Base-by-base conservation (phyloP, 495 filamentous ascomycete genomes). In the Aspergillus funiculosus region DNA sequence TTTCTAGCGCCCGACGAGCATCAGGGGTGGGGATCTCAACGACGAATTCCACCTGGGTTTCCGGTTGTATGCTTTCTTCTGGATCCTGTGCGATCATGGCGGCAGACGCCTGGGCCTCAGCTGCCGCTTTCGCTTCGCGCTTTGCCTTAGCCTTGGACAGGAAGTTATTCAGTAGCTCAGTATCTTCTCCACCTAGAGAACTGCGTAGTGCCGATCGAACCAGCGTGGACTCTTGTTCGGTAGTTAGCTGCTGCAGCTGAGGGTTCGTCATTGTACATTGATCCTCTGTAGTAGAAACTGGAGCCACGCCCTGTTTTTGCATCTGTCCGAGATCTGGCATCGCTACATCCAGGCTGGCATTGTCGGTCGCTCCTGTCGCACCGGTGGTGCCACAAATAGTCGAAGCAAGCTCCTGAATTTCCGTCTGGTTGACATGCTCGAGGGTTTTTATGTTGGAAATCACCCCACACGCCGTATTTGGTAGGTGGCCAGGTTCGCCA, bases 151-250 rank as follows among this genome's bases (percentile, higher is more conserved):
- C 78, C 34, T 74, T 77, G 43, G 69, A 76, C 22, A 84, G 62
- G 53, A 83, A 84, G 38, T 76, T 74, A 50, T 78, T 79, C 18
- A 84, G 68, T 15, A 82, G 52, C 36, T 64, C 77, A 2, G 78
- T 76, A 61, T 83, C 78, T 39, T 79, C 76, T 48, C 74, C 68
- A 39, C 67, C 67, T n/a, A 71, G 50, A 14, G 68, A 68, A 53
- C 65, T 72, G 38, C 66, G 59, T 5, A 71, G 53, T 26, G 68
- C 67, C 29, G 69, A 71, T 43, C 67, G 63, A 14, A 69, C 66
- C 14, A 69, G 45, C 4, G 56, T 67, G 15, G 63, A 61, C 35
- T 70, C 59, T 50, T 66, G 63, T 38, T 62, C 57, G 18, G 55
- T 54, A 0, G 62, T 62, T 22, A 67, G 28, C 10, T 61, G 57